phyloP scores from a whole-genome alignment of 2,329 filamentous ascomycete species.

The Fusarium staphyleae region DNA sequence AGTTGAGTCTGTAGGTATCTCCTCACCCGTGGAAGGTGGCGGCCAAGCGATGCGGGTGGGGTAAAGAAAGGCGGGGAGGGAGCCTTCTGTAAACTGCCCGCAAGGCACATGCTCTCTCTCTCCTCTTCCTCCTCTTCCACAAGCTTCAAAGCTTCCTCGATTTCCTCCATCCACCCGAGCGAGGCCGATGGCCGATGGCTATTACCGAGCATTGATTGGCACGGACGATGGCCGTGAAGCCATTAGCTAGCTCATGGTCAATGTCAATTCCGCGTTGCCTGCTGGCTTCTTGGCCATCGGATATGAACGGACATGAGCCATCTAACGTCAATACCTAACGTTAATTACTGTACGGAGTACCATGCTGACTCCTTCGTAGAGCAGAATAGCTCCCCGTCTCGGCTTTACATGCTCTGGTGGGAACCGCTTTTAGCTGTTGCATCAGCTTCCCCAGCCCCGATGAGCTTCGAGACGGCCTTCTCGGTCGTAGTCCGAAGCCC shows the following conservation, averaged over 20 bases:
- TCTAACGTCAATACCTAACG: too few relatives aligned
- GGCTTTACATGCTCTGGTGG: conserved; percentile 7
- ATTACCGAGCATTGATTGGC: conserved; percentile 43
- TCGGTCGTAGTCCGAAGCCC: conserved; percentile 36
- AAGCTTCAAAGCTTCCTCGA: too few relatives aligned
- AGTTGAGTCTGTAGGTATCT: too few relatives aligned
- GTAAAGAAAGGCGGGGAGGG: too few relatives aligned
- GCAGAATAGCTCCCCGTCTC: too few relatives aligned
- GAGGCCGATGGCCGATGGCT: conserved; percentile 45
- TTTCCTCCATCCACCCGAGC: conserved; percentile 47
- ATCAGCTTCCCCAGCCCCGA: conserved; percentile 38
- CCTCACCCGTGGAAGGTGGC: too few relatives aligned
- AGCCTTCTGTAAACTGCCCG: conserved; percentile 5
- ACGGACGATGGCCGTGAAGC: conserved; percentile 37
- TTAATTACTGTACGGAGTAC: too few relatives aligned
- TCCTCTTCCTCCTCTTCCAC: too few relatives aligned
- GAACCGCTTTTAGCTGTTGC: conserved; percentile 12
- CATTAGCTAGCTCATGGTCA: conserved; percentile 1
- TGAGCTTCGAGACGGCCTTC: conserved; percentile 24
- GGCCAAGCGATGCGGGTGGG: too few relatives aligned
- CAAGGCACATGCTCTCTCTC: conserved; percentile 10
- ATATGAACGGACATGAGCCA: too few relatives aligned
- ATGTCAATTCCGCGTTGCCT: not conserved
- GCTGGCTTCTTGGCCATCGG: too few relatives aligned
- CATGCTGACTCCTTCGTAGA: too few relatives aligned